Base-by-base conservation (phyloP, 805 yeast genomes). In the Candida orba region DNA sequence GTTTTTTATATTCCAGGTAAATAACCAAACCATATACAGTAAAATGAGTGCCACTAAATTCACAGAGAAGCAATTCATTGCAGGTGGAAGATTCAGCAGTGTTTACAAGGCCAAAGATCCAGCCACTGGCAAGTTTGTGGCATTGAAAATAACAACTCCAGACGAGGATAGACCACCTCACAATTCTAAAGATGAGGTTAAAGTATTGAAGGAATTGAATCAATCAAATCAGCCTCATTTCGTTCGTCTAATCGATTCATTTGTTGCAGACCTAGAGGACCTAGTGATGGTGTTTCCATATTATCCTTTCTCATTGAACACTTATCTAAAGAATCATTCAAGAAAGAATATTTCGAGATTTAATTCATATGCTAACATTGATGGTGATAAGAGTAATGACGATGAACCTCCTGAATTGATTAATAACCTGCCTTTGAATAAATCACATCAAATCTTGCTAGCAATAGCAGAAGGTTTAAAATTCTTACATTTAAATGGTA, bases 401-500 rank as follows among this genome's bases (percentile, higher is more conserved):
- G 43, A 30, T 8, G 12, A n/a, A 12, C 6, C 8, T 3, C 38
- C 36, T 3, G 41, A 40, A 8, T 36, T 44, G n/a, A 37, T 36
- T 20, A 60, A 53, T 36, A 45, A 43, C 12, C 31, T 62, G 8
- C 43, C 52, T 2, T 14, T 33, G 2, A 29, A 39, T 1, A 41
- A 42, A n/a, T 54, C 62, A 0, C 37, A 37, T 2, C 54, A 60
- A 2, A 63, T 75, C 2, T 57, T 73, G 14, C 61, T 52, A 31
- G 72, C 62, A 51, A 52, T 64, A 8, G 64, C 65, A 22, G 58
- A 64, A 33, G 84, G 82, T 2, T 62, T 86, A 23, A 62, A 67
- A 32, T 84, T 77, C 56, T 71, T 85, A 42, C 97, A 93, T 58
- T 61, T 71, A 8, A 70, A 79, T 41, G 87, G 84, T 6, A 81